phyloP scores from a whole-genome alignment of 1,284 basidiomycete species.

The Vanrija pseudolonga region DNA sequence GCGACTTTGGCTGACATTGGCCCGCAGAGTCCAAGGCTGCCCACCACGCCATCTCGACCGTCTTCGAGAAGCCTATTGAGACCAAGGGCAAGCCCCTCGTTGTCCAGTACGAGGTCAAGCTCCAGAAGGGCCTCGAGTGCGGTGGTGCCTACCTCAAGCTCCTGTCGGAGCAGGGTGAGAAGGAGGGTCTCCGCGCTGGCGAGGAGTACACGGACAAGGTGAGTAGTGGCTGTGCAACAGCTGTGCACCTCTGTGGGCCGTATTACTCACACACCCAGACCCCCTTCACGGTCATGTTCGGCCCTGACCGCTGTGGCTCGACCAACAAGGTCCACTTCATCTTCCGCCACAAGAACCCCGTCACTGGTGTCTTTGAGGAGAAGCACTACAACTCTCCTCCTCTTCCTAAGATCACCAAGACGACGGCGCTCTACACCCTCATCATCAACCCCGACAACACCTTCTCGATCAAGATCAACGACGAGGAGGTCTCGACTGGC shows the following conservation, averaged over 20 bases:
- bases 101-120: conserved; percentile 98
- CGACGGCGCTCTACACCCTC: conserved; percentile 88
- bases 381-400: conserved; percentile 87
- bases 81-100: conserved; percentile 86
- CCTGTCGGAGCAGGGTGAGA: conserved; percentile 55
- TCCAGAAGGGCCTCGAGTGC: conserved; percentile 98
- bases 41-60: conserved; percentile 89
- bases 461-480: conserved; percentile 89
- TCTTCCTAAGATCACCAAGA: conserved; percentile 79
- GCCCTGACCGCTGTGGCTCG: conserved; percentile 59
- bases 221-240: conserved; percentile 16
- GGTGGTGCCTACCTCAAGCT: conserved; percentile 99
- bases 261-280: conserved; percentile 51
- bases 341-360: conserved; percentile 92
- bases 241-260: no score
- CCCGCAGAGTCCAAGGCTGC: conserved; percentile 52
- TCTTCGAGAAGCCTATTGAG: conserved; percentile 69
- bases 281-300: conserved; percentile 97
- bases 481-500: conserved; percentile 73
- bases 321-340: conserved; percentile 81
- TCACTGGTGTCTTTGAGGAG: conserved; percentile 89
- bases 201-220: conserved; percentile 87
- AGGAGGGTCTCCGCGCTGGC: conserved; percentile 81
- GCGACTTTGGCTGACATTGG: conserved; percentile 7
- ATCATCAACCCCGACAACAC: conserved; percentile 90